These are phyloP conservation scores for Diplocarpon mali DNA, from an alignment of 2,329 filamentous ascomycete species.

Conservation along the genomic window DNA sequence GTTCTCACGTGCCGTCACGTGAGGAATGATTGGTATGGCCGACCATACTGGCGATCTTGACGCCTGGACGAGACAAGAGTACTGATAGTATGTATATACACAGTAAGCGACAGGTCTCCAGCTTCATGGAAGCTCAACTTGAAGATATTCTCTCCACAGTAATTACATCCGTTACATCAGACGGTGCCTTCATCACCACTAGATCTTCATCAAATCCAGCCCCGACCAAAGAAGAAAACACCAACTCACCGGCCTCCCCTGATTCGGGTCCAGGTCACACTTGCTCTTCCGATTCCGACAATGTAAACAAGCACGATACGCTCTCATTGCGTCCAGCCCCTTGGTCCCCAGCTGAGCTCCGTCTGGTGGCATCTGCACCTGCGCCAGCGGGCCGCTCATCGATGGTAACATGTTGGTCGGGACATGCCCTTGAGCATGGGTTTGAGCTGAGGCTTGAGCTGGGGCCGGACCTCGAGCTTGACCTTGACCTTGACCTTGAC, in stretches of 20 bases:
- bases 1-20: background rate
- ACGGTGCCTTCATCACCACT: too few relatives aligned
- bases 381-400: background rate
- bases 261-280: conserved; percentile 25
- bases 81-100: background rate
- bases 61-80: background rate
- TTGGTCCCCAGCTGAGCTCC: background rate
- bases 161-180: too few relatives aligned
- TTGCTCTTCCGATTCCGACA: conserved; percentile 26
- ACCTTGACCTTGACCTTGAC: background rate
- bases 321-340: conserved; percentile 25
- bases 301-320: conserved; percentile 27
- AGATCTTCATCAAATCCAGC: background rate
- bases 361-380: background rate
- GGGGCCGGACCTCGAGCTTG: too few relatives aligned
- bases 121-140: too few relatives aligned
- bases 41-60: background rate
- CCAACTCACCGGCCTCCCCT: conserved; percentile 23
- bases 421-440: background rate
- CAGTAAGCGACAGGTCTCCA: too few relatives aligned
- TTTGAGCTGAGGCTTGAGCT: background rate
- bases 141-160: too few relatives aligned
- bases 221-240: background rate
- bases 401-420: background rate
- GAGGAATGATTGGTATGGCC: background rate